Evolutionary conservation across 768 basidiomycete genomes (phyloP).

Genomic region (Lactifluus echinatus): DNA sequence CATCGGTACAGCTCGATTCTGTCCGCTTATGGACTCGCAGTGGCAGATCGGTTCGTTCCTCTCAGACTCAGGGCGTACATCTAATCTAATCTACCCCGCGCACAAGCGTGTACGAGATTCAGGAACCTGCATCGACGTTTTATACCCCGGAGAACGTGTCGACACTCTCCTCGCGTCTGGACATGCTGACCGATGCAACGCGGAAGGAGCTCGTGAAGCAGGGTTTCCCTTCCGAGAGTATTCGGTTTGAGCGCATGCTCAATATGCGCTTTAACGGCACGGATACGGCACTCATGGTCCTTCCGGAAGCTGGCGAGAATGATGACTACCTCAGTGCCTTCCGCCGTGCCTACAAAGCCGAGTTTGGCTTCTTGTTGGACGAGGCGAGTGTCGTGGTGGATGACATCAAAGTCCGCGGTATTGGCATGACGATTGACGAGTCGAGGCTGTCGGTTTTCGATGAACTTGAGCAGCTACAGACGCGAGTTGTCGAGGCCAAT

Average conservation of each 20-base stretch:
- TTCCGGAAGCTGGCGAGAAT: slow-evolving; percentile 42
- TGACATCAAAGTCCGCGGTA: slow-evolving; percentile 86
- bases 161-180: slow-evolving; percentile 53
- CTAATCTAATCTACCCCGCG: too few species aligned
- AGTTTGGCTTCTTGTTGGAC: slow-evolving; percentile 89
- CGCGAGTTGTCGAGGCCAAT: slow-evolving; percentile 29
- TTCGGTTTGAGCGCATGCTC: slow-evolving; percentile 71
- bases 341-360: slow-evolving; percentile 67
- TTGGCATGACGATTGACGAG: slow-evolving; percentile 82
- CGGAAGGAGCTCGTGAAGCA: slow-evolving; percentile 60
- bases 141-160: slow-evolving; percentile 53
- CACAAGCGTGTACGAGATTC: slow-evolving; percentile 68
- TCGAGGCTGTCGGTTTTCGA: slow-evolving; percentile 72
- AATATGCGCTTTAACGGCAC: slow-evolving; percentile 94
- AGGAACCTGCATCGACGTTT: slow-evolving; percentile 82
- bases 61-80: too few species aligned
- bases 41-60: slow-evolving; percentile 58
- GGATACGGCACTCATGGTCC: slow-evolving; percentile 86
- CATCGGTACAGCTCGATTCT: slow-evolving; percentile 90
- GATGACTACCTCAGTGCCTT: slow-evolving; percentile 79
- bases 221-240: slow-evolving; percentile 69
- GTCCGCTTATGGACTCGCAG: slow-evolving; percentile 89
- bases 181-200: slow-evolving; percentile 58
- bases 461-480: slow-evolving; percentile 53
- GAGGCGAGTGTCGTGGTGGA: slow-evolving; percentile 80